These are phyloP conservation scores for Obelidium mucronatum DNA, from an alignment of 192 early-diverging fungal species.

Conservation along the genomic window DNA sequence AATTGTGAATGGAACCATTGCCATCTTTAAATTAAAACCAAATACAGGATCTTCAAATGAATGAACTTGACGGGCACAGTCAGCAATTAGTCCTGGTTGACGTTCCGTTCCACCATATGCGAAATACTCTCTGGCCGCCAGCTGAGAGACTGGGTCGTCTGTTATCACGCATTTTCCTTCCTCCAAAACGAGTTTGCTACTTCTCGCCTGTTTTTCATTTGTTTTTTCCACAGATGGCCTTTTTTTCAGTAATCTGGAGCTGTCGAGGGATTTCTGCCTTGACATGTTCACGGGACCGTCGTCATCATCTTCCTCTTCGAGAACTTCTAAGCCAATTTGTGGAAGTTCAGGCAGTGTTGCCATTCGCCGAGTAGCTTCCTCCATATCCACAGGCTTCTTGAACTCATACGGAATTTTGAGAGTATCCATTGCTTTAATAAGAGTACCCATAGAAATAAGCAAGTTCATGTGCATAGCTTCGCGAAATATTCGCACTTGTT, in stretches of 20 bases:
- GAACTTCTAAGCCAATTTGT: no score
- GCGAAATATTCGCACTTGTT: neutral
- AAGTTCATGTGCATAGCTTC: neutral
- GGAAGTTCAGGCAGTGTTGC: neutral
- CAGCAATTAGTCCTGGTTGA: constrained; percentile 17
- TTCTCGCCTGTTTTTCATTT: no score
- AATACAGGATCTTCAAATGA: constrained; percentile 34
- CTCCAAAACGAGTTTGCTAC: no score
- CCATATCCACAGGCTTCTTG: neutral
- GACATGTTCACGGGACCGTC: no score
- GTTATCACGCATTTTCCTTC: constrained; percentile 39
- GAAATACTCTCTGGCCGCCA: neutral
- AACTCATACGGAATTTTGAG: constrained; percentile 26
- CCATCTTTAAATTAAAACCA: neutral
- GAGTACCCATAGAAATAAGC: neutral
- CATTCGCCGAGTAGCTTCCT: neutral
- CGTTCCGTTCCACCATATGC: neutral
- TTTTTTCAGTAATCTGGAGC: no score
- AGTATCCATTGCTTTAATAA: constrained; percentile 28
- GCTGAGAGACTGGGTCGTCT: neutral
- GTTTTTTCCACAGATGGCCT: no score
- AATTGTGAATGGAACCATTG: neutral
- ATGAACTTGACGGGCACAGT: constrained; percentile 37
- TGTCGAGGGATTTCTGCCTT: no score
- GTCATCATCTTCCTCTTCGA: no score